Percentiles rank a stretch among this genome's conserved stretches.
These are phyloP conservation scores for Eucalyptus erythrocorys DNA, from an alignment of 345 rosid genomes.

Conservation along the genomic window DNA sequence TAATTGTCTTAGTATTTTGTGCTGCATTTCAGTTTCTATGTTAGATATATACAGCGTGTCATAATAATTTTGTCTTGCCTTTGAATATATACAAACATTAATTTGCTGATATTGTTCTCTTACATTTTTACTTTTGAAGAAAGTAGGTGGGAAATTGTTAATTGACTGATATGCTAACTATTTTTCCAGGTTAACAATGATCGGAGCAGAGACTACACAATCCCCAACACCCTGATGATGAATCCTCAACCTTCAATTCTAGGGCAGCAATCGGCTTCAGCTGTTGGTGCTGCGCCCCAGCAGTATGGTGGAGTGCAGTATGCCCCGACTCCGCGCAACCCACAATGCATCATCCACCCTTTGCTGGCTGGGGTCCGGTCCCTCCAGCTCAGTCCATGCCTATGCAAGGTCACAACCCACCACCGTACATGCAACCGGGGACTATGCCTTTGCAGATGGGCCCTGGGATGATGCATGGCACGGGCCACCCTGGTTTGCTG, in stretches of 20 bases:
- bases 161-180: too few species aligned
- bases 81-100: too few species aligned
- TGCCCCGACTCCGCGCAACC: conserved; percentile 20
- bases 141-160: too few species aligned
- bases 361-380: conserved; percentile 54
- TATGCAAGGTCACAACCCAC: conserved; percentile 32
- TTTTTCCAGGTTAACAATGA: too few species aligned
- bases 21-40: too few species aligned
- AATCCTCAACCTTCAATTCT: conserved; percentile 43
- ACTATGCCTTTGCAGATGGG: conserved; percentile 35
- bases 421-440: conserved; percentile 49
- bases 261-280: conserved; percentile 52
- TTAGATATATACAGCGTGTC: too few species aligned
- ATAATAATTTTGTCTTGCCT: too few species aligned
- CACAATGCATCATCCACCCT: conserved; percentile 30
- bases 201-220: too few species aligned
- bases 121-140: too few species aligned
- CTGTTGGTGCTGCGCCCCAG: conserved; percentile 23
- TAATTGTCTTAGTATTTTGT: too few species aligned
- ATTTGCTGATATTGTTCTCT: too few species aligned
- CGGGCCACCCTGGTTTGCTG: conserved; percentile 14
- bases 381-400: conserved; percentile 43
- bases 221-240: conserved; percentile 36
- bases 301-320: conserved; percentile 37
- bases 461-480: conserved; percentile 55